Conservation (phyloP, 352 stramenopile species). For the Globisporangium takayamanum region DNA sequence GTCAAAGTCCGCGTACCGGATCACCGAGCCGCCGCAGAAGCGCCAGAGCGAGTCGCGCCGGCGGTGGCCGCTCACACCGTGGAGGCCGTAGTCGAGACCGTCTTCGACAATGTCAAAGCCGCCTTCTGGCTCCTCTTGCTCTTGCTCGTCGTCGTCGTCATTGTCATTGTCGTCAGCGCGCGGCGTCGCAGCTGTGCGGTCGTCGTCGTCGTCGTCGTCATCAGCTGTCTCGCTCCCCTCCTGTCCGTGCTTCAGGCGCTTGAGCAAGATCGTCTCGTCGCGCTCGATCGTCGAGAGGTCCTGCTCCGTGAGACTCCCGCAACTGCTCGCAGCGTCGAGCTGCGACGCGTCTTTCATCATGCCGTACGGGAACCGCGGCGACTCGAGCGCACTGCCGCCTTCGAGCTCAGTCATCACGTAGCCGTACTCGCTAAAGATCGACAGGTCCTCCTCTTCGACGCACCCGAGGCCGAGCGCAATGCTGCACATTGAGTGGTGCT, state of each 20-base stretch:
- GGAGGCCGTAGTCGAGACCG: constrained; percentile 37
- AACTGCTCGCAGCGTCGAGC: constrained; percentile 29
- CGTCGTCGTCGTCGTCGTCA: constrained; percentile 35
- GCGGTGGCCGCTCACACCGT: constrained; percentile 22
- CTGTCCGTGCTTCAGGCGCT: constrained; percentile 52
- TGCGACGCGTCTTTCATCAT: constrained; percentile 15
- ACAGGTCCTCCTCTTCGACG: constrained; percentile 70
- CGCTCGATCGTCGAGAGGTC: constrained; percentile 69
- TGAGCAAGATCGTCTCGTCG: constrained; percentile 63
- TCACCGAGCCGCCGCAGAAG: constrained; percentile 75
- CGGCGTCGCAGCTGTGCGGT: background rate
- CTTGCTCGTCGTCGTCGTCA: constrained; percentile 20
- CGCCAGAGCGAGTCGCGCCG: constrained; percentile 71
- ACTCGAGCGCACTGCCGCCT: constrained; percentile 1
- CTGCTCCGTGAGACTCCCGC: constrained; percentile 39
- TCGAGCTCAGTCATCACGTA: constrained; percentile 21
- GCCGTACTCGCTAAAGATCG: constrained; percentile 57
- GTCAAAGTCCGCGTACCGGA: constrained; percentile 83
- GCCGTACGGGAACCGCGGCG: constrained; percentile 19
- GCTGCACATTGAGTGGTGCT: constrained; percentile 77
- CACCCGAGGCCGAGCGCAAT: constrained; percentile 73
- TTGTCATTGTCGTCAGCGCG: constrained; percentile 14
- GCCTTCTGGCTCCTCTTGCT: constrained; percentile 21
- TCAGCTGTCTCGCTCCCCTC: constrained; percentile 61
- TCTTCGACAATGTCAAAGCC: constrained; percentile 56